Evolutionary conservation across 139 green algal species (phyloP).

Genomic region (Raphidocelis subcapitata): DNA sequence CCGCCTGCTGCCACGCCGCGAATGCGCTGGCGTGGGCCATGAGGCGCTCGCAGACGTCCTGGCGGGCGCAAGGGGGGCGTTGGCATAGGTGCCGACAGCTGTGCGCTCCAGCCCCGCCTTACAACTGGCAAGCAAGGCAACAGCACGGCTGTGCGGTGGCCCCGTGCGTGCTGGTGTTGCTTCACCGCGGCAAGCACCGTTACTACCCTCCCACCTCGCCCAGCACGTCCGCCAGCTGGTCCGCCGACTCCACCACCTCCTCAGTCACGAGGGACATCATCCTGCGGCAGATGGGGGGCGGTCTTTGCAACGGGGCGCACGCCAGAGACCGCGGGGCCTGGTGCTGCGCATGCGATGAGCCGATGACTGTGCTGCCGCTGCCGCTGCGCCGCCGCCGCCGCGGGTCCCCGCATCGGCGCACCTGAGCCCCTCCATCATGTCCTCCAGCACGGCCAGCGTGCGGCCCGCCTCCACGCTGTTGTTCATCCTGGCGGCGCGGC

Average conservation of each 20-base stretch:
- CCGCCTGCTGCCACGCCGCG: background rate
- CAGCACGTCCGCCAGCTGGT: slow-evolving; percentile 20
- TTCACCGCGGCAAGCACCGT: background rate
- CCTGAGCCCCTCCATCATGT: slow-evolving; percentile 23
- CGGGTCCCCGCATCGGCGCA: background rate
- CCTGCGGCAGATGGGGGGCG: background rate
- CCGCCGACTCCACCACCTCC: slow-evolving; percentile 20
- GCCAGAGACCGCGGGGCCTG: background rate
- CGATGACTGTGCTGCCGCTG: too few species aligned
- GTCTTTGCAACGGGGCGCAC: background rate
- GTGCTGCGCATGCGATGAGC: too few species aligned
- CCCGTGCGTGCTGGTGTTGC: background rate
- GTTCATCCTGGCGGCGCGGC: background rate
- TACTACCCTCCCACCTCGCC: slow-evolving; percentile 5
- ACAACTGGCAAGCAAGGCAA: too few species aligned
- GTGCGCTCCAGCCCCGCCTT: too few species aligned
- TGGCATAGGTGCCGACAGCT: too few species aligned
- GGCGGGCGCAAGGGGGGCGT: background rate
- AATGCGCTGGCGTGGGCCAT: background rate
- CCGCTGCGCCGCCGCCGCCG: too few species aligned
- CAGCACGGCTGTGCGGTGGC: too few species aligned
- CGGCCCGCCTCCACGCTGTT: slow-evolving; percentile 24
- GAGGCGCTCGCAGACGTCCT: background rate
- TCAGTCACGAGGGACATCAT: slow-evolving; percentile 22
- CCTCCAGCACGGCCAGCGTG: slow-evolving; percentile 30